Evolutionary conservation across 805 yeast species (phyloP), one percentile per base, ranked within the genome.

Genomic region (Ascoidea asiatica): DNA sequence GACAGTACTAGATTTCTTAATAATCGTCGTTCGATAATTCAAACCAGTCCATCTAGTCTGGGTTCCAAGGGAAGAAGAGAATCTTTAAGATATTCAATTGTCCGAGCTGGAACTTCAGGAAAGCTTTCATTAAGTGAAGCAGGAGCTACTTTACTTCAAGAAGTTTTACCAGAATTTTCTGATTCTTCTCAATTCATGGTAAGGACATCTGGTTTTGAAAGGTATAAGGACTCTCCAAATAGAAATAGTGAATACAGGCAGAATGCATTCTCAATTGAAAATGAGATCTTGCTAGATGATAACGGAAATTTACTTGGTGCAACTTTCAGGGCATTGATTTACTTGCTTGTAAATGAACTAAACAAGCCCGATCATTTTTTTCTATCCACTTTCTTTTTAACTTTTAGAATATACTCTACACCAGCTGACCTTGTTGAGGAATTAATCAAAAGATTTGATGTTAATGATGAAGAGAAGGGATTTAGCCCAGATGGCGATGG

Each of bases 371-470:
- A 77, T 46, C 76, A 76, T 46, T 79, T 81, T 54, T 75, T 81
- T 47, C 67, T 76, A 2, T 75, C 92, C 0, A 75, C 92, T 0
- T 84, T 88, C 55, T 77, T 89, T 63, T 65, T 86, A 44, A 79
- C 85, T 38, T 87, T 81, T 63, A 70, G 88, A 53, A 73, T 76
- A 45, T 89, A 81, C 60, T 73, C 88, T 0, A 70, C 68, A 42
- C 76, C 89, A 1, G 65, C 70, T 29, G 85, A 81, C 48, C 64
- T 89, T 21, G 66, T 83, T 38, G 86, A 81, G 53, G 80, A 74
- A 49, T 65, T 87, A 38, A 77, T 83, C 43, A 58, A 72, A 5
- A 64, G 92, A 50, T 81, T 80, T 62, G 87, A 80, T 54, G 62
- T 75, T 19, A 56, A 56, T 15, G 67, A 72, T 48, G 42, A 48